Base-by-base conservation (phyloP, 768 basidiomycete genomes). In the Leccinellum albellum region DNA sequence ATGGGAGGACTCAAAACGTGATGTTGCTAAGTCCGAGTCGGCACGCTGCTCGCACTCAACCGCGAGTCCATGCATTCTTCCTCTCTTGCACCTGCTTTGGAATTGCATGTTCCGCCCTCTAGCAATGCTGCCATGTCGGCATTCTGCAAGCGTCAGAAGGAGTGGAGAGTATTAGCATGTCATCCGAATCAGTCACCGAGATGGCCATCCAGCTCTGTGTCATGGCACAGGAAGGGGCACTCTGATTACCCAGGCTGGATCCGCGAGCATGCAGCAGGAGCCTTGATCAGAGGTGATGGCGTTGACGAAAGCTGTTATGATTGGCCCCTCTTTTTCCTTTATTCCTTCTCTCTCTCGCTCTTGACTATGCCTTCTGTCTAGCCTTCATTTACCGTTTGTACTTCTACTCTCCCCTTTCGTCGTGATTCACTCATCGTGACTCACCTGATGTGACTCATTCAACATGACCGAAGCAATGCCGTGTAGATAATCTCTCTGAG, bases 1-100 rank as follows among this genome's bases (percentile, higher is more conserved):
- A 71, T 97, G 14, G 94, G 97, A 71, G 88, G 94, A 61, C 86
- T 97, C 58, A 91, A 97, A 72, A 89, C 88, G 2, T 84, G 94
- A 3, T 88, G 86, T 55, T 95, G 91, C 69, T 94, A 97, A 63
- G 95, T 97, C 23, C 86, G 89, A 63, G 95, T 97, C 23, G 87
- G 89, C 26, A 78, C 81, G 4, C 69, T 77, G 0, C 75, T 91
- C 37, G 82, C 80, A 48, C 57, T 67, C 8, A 64, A 69, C 10
- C 55, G 64, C 10, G 66, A 68, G 24, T 68, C 74, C 20, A 61
- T 71, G 46, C 70, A 74, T 50, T 70, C 68, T 46, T 69, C 64
- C 14, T 70, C 73, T 10, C 64, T 71, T 44, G 56, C 64, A 13
- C 64, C 62, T 51, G 59, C 70, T 5, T 74, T 72, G 10, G 76